Base-by-base conservation (phyloP, 306 rosid species). In the Prunus mume region DNA sequence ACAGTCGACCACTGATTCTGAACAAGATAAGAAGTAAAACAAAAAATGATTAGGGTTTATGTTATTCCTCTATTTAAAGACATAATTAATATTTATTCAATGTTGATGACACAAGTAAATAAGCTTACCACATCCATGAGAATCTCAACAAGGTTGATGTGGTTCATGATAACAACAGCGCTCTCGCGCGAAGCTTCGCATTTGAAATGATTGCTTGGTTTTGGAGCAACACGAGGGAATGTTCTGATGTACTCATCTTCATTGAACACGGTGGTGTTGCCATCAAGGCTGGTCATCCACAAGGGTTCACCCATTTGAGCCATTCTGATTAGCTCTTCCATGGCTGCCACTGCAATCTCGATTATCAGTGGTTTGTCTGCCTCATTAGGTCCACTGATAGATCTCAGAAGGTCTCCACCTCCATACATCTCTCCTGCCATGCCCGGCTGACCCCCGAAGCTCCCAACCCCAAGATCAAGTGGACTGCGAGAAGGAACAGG, bases 341-440 rank as follows among this genome's bases (percentile, higher is more conserved):
- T 96, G 7, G 99, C 98, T 12, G 94, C 90, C 52, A 96, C 98
- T 0, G 98, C 99, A 2, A 96, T 96, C 87, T 96, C 99, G 22
- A 96, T 91, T 50, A 93, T 86, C 78, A 96, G 83, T 1, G 98
- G 98, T 52, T 96, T 96, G 49, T 96, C 99, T 0, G 91, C 96
- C 76, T 93, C 99, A 0, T 82, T 85, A 0, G 96, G 94, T 0
- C 86, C 90, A 27, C 84, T 86, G 11, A 96, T 88, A 7, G 99
- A 82, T 78, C 96, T 79, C 12, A 92, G 77, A 20, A 96, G 83
- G 73, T 96, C 97, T 11, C 97, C 92, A 6, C 89, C 80, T 5
- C 92, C 87, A 20, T 80, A 92, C 76, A 92, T 74, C 19, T 92
- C 99, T 24, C 86, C 86, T 18, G 88, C 88, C 3, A 90, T 69